A percentile compares a stretch with the other conserved stretches of the same genome.
Evolutionary conservation across 768 basidiomycete species (phyloP).

Genomic region (Imleria badia): DNA sequence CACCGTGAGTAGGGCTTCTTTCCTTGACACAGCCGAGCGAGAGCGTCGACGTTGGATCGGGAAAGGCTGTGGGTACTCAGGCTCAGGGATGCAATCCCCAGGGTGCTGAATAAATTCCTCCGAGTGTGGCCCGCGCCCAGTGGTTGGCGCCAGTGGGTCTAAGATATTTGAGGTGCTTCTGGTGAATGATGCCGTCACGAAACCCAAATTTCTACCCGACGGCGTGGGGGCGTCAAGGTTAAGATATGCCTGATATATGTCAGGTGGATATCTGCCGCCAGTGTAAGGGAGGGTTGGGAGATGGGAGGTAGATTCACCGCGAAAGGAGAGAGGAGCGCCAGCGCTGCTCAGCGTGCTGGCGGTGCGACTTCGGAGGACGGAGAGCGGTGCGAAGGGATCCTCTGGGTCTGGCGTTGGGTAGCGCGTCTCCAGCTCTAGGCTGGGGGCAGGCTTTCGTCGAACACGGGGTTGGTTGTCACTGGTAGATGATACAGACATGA

Average conservation of each 20-base stretch:
- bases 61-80: constrained; percentile 10
- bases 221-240: constrained; percentile 13
- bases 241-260: constrained; percentile 30
- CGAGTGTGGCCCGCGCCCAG: background rate
- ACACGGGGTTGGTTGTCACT: constrained; percentile 29
- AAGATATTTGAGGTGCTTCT: constrained; percentile 24
- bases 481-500: constrained; percentile 31
- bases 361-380: constrained; percentile 60
- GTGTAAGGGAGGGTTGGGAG: constrained; percentile 33
- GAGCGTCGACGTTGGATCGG: constrained; percentile 35
- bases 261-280: constrained; percentile 33
- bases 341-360: constrained; percentile 39
- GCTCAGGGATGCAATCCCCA: constrained; percentile 7
- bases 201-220: constrained; percentile 1
- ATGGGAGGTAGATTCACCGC: constrained; percentile 30
- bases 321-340: constrained; percentile 30
- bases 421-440: constrained; percentile 47
- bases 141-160: constrained; percentile 7
- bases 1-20: constrained; percentile 27
- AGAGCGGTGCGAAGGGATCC: constrained; percentile 71
- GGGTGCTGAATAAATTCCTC: constrained; percentile 15
- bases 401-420: constrained; percentile 68
- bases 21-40: constrained; percentile 34
- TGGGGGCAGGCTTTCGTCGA: constrained; percentile 57
- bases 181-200: constrained; percentile 22